phyloP scores from a whole-genome alignment of 176 grass and related monocot species.

The Rhipidocladum racemiflorum region DNA sequence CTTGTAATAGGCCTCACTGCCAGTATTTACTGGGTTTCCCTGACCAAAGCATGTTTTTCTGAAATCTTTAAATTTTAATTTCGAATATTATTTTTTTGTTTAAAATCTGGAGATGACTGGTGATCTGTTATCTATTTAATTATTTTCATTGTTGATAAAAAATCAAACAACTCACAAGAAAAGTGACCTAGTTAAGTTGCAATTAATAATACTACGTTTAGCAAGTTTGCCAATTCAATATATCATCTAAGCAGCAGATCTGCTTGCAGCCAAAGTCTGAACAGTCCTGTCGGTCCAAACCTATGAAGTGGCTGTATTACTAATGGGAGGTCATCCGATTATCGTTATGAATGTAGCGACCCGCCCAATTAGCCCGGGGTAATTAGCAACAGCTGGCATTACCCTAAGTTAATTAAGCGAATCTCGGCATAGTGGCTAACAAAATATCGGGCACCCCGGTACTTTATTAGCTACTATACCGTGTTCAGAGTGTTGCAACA shows the following conservation, averaged over 20 bases:
- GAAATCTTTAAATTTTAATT: background rate
- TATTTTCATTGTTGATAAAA: background rate
- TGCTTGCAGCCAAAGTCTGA: too few relatives aligned
- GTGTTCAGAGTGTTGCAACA: too few relatives aligned
- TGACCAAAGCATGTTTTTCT: background rate
- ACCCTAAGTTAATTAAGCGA: too few relatives aligned
- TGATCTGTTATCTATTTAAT: background rate
- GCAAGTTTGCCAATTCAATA: too few relatives aligned
- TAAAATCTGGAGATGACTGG: background rate
- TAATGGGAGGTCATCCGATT: background rate
- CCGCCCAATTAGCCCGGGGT: too few relatives aligned
- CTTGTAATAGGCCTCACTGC: background rate
- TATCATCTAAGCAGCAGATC: too few relatives aligned
- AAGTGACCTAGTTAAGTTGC: background rate
- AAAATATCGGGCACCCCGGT: too few relatives aligned
- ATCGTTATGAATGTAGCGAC: too few relatives aligned
- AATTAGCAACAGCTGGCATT: too few relatives aligned
- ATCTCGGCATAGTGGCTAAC: too few relatives aligned
- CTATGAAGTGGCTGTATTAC: background rate
- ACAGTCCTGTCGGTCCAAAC: too few relatives aligned
- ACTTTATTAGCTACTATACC: too few relatives aligned
- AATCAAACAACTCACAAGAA: background rate
- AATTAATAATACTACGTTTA: background rate
- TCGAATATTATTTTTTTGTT: background rate
- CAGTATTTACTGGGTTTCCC: background rate